Evolutionary conservation across 1,139 yeast genomes (phyloP).

Genomic region (Pichia sp.): DNA sequence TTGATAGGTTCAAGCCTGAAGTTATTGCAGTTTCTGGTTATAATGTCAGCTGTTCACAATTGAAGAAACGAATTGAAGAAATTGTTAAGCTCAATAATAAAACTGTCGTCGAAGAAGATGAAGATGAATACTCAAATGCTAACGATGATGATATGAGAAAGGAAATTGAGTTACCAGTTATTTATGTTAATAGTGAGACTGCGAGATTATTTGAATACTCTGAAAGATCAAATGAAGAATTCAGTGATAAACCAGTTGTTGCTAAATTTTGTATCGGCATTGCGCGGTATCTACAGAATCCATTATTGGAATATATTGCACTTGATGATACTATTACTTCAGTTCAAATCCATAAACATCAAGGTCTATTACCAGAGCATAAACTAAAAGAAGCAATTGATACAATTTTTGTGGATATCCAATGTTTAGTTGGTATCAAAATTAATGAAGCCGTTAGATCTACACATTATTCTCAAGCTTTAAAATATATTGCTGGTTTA

Average conservation of each 20-base stretch:
- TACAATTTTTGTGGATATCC: conserved; percentile 81
- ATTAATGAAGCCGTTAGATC: conserved; percentile 84
- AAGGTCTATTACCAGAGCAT: conserved; percentile 62
- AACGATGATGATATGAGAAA: conserved; percentile 31
- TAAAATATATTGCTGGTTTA: conserved; percentile 81
- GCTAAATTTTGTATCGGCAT: conserved; percentile 84
- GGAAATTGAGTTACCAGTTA: conserved; percentile 28
- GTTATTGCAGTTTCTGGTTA: conserved; percentile 88
- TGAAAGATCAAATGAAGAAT: conserved; percentile 66
- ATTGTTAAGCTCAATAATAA: conserved; percentile 54
- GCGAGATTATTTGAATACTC: conserved; percentile 86
- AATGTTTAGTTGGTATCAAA: conserved; percentile 88
- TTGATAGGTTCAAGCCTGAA: conserved; percentile 61
- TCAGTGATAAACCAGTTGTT: conserved; percentile 79
- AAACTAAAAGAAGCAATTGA: conserved; percentile 62
- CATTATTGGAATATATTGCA: conserved; percentile 80
- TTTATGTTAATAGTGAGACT: conserved; percentile 91
- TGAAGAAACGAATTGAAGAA: conserved; percentile 51
- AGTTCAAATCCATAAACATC: conserved; percentile 69
- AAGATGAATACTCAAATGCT: conserved; percentile 31
- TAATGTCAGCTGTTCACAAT: conserved; percentile 62
- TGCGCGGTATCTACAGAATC: conserved; percentile 88
- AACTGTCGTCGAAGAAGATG: conserved; percentile 33
- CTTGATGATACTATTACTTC: conserved; percentile 69
- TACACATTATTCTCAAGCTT: conserved; percentile 58